phyloP scores from a whole-genome alignment of 2,329 filamentous ascomycete genomes.

The Trichoderma guizhouense region DNA sequence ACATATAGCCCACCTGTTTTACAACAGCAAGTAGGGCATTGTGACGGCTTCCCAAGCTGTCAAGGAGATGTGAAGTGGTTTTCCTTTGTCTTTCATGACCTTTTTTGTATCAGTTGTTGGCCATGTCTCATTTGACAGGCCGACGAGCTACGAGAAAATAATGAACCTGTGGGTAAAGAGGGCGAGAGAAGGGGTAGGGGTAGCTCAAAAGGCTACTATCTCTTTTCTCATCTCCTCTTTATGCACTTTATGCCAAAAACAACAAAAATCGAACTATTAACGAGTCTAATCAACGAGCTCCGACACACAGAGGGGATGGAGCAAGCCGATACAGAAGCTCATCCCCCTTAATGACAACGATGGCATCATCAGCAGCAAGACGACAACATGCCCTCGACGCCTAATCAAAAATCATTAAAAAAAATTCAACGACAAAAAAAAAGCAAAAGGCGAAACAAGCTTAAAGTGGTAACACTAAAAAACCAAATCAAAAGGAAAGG shows the following conservation, averaged over 20 bases:
- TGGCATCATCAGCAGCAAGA: neutral
- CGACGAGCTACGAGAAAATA: conserved; percentile 13
- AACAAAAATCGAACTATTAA: neutral
- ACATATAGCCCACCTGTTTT: conserved; percentile 1
- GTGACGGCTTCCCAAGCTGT: neutral
- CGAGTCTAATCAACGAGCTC: conserved; percentile 3
- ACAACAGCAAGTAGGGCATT: conserved; percentile 5
- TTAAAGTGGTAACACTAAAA: neutral
- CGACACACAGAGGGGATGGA: neutral
- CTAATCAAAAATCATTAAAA: neutral
- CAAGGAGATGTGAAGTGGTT: conserved; percentile 9
- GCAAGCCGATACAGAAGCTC: conserved; percentile 14
- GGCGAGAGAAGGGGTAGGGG: neutral
- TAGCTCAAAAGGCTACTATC: neutral
- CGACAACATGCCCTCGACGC: neutral
- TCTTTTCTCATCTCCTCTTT: neutral
- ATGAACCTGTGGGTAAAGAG: conserved; percentile 4
- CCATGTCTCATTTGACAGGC: neutral
- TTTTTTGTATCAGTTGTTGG: conserved; percentile 16
- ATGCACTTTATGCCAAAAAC: neutral
- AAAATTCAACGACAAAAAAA: neutral
- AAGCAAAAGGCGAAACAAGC: neutral
- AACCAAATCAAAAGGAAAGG: neutral
- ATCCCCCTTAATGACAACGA: neutral
- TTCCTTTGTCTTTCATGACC: conserved; percentile 18